These are phyloP conservation scores for Sclerotinia trifoliorum DNA, from an alignment of 2,329 filamentous ascomycete genomes.

Conservation along the genomic window DNA sequence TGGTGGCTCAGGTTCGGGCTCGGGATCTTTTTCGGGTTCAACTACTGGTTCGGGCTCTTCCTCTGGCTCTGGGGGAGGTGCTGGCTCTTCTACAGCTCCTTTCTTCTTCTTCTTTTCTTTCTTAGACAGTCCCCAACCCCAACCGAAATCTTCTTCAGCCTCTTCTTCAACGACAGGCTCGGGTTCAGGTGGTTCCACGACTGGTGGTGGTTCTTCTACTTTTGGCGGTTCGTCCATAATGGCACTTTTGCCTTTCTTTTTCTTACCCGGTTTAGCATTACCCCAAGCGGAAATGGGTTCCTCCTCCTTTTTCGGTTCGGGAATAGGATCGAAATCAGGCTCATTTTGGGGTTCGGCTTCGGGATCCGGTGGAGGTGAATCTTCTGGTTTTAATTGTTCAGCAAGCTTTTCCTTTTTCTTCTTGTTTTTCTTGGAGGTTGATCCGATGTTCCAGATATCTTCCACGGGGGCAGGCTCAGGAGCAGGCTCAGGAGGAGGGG, in stretches of 20 bases:
- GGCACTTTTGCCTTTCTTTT: slow-evolving; percentile 51
- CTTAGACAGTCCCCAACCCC: slow-evolving; percentile 42
- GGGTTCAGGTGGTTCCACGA: slow-evolving; percentile 39
- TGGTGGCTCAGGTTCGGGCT: slow-evolving; percentile 28
- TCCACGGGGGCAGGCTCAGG: slow-evolving; percentile 6
- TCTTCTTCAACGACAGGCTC: slow-evolving; percentile 40
- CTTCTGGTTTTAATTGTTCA: slow-evolving; percentile 36
- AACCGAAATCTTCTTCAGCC: slow-evolving; percentile 9
- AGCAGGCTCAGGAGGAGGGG: not conserved
- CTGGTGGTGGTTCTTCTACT: slow-evolving; percentile 45
- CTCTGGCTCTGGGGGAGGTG: slow-evolving; percentile 17
- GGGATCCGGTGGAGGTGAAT: slow-evolving; percentile 23
- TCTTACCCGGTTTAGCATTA: slow-evolving; percentile 33
- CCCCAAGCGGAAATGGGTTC: slow-evolving; percentile 30
- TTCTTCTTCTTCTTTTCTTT: slow-evolving; percentile 41
- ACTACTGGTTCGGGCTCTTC: slow-evolving; percentile 38
- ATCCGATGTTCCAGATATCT: slow-evolving; percentile 41
- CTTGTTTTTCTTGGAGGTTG: slow-evolving; percentile 51
- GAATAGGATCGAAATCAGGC: slow-evolving; percentile 33
- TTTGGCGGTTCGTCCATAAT: slow-evolving; percentile 47
- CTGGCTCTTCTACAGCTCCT: slow-evolving; percentile 11
- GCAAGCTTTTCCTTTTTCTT: slow-evolving; percentile 42
- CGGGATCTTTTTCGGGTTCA: slow-evolving; percentile 31
- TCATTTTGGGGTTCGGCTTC: slow-evolving; percentile 41
- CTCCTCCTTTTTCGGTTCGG: slow-evolving; percentile 4